Evolutionary conservation across 805 yeast genomes (phyloP).

Genomic region (Ogataea pignaliae): DNA sequence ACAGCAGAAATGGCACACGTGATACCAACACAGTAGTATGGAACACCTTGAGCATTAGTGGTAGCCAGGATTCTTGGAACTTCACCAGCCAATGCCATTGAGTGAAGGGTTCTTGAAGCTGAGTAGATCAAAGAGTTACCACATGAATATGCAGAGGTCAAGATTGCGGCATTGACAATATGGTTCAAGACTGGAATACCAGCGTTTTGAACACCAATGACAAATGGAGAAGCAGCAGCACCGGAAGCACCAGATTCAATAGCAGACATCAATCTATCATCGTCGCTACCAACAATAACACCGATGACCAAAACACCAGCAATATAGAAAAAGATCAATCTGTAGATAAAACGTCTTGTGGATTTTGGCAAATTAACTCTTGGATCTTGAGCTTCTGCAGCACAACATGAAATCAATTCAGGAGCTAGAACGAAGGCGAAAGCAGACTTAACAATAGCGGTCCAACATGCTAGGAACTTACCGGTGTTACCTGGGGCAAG

Average conservation of each 20-base stretch:
- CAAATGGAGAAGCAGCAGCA: constrained; percentile 65
- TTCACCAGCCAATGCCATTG: constrained; percentile 36
- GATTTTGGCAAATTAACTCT: constrained; percentile 61
- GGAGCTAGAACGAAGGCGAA: constrained; percentile 62
- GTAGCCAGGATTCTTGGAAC: constrained; percentile 34
- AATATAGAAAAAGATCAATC: constrained; percentile 58
- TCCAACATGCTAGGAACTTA: constrained; percentile 58
- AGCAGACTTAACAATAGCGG: constrained; percentile 59
- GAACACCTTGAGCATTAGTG: constrained; percentile 51
- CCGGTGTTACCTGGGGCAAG: constrained; percentile 52
- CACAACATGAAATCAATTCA: constrained; percentile 54
- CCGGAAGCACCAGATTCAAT: constrained; percentile 41
- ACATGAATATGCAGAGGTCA: constrained; percentile 54
- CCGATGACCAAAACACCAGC: constrained; percentile 54
- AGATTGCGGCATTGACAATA: constrained; percentile 56
- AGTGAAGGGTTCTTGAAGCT: constrained; percentile 38
- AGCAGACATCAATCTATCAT: constrained; percentile 41
- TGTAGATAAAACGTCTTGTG: constrained; percentile 53
- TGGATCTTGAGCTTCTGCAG: constrained; percentile 58
- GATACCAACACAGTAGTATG: constrained; percentile 44
- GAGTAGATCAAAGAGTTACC: constrained; percentile 41
- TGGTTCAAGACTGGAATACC: constrained; percentile 56
- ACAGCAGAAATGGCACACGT: constrained; percentile 40
- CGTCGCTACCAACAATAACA: constrained; percentile 52
- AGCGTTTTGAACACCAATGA: constrained; percentile 58